Base-by-base conservation (phyloP, 2,329 filamentous ascomycete species). In the Ophiobolus disseminans region DNA sequence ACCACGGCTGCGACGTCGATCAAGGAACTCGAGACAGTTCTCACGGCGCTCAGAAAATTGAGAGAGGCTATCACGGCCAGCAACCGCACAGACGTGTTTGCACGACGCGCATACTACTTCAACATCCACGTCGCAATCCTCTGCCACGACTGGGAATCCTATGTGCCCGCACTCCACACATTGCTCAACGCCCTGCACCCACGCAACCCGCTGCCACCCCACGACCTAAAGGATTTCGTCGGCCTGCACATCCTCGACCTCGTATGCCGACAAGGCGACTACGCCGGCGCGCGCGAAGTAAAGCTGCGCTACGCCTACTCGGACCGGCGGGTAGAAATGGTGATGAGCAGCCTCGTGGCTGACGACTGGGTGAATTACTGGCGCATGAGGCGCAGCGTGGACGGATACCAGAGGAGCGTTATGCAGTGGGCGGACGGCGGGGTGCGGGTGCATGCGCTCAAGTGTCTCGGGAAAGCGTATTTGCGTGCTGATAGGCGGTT, bases 41-140 rank as follows among this genome's bases (percentile, higher is more conserved):
- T 97, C 44, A 83, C 89, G 63, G 90, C 93, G 3, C 86, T 97
- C 68, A 87, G 94, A 54, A 97, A 97, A 72, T 83, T 99, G 23
- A 86, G 94, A 47, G 94, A 99, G 77, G 92, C 88, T 19, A 87
- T 97, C 38, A 84, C 96, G 2, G 90, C 90, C 10, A 86, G 89
- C 7, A 84, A 86, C 43, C 85, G 92, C 16, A 78, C 81, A 26
- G 89, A 96, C 67, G 79, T 84, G 42, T 99, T 99, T 73, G 87
- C 93, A 1, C 85, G 89, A n/a, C 86, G 91, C 60, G 90, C 87
- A 13, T 96, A 97, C 74, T 85, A 96, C 54, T 97, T 97, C 78
- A 91, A 90, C 63, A 90, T 96, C 62, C 88, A 92, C 45, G 81
- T 92, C 20, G 86, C 89, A 19, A 87, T 99, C 54, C 82, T 96